These are phyloP conservation scores for Venturia pyrina DNA, from an alignment of 2,329 filamentous ascomycete species.

Conservation along the genomic window DNA sequence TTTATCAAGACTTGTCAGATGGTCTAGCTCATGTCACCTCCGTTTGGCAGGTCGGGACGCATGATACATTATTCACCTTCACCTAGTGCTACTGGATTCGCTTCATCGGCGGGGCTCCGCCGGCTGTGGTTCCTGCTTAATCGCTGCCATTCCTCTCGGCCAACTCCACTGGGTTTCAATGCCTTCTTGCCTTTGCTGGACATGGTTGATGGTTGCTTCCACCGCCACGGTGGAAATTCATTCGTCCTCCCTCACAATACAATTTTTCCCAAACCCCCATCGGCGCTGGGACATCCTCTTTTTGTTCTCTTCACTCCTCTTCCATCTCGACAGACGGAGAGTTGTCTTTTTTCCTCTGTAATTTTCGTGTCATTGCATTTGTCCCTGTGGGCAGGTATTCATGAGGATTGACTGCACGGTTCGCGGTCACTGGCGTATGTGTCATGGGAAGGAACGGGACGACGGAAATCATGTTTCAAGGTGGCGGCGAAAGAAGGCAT, in stretches of 20 bases:
- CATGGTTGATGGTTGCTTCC: slow-evolving; percentile 3
- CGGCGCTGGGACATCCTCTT: not conserved
- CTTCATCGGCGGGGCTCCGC: not conserved
- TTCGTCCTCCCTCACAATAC: not conserved
- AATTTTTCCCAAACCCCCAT: not conserved
- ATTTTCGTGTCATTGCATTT: not conserved
- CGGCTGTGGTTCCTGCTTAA: not conserved
- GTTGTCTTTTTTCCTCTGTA: no score
- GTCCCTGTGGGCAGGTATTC: not conserved
- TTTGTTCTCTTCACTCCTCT: not conserved
- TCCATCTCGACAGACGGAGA: not conserved
- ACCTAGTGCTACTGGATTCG: not conserved
- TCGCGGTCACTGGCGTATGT: not conserved
- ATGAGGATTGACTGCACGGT: not conserved
- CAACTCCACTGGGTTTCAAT: not conserved
- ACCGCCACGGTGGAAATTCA: not conserved
- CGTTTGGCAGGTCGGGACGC: slow-evolving; percentile 3
- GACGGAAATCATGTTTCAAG: not conserved
- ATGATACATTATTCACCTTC: not conserved
- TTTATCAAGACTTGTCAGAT: not conserved
- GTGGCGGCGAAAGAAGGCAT: not conserved
- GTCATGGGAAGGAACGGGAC: not conserved
- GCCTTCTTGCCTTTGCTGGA: not conserved
- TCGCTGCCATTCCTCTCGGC: not conserved
- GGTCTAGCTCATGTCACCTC: not conserved